Base-by-base conservation (phyloP, 106 monocot species). In the Apostasia ramifera region DNA sequence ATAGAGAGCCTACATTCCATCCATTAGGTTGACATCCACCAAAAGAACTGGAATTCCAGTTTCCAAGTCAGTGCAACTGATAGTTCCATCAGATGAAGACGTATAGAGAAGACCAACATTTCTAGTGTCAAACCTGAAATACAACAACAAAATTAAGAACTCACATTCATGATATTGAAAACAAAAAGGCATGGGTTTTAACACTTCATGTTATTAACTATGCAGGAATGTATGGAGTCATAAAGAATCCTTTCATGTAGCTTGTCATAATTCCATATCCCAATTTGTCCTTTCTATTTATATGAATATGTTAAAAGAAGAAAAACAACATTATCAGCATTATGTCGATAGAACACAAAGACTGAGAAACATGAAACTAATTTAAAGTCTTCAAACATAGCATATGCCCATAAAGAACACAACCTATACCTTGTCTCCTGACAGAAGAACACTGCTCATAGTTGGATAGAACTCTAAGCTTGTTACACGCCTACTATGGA, bases 381-480 rank as follows among this genome's bases (percentile, higher is more conserved):
- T 8, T 65, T 50, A 63, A 3, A n/a, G 10, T 45, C 9, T 7
- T 63, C 62, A 43, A 63, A 42, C 62, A 65, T 26, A 8, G 15
- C 65, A 65, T 26, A 47, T 47, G 48, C 47, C 26, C 47, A 65
- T 4, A 5, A 3, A 8, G 45, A 63, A 63, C 62, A 63, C 39
- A 11, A 11, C 2, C 50, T 26, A 75, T 74, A 92, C 95, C 86
- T 95, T 95, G 53, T 95, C 95, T 70, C 95, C 91, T 45, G 95
- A 95, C 51, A 95, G 59, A 76, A 95, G 73, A 71, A 95, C 53
- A 41, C 67, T 81, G 51, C 68, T 80, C 56, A 58, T 84, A 13
- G 88, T 86, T 50, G 95, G 86, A 82, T 95, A 91, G 65, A 95
- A 95, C 56, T 95, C 91, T 77, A 91, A 80, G 71, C 82, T 86